Evolutionary conservation across 139 green algal species (phyloP).

Genomic region (Edaphochlamys debaryana): DNA sequence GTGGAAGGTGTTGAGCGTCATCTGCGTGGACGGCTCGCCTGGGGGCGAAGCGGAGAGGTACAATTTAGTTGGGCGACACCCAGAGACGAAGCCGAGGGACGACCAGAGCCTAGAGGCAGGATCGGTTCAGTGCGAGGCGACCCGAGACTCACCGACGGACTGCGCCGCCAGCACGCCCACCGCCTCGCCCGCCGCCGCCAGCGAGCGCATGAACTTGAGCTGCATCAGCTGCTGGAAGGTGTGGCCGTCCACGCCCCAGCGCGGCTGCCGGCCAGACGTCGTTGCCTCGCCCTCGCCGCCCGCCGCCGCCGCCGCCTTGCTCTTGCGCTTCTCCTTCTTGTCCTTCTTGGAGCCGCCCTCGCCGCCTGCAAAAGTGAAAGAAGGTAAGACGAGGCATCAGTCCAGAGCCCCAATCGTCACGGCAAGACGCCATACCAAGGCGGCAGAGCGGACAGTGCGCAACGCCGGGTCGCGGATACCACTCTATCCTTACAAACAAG

Average conservation of each 20-base stretch:
- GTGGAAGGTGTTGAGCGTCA: slow-evolving; percentile 98
- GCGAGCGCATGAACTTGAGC: slow-evolving; percentile 85
- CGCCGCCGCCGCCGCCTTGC: not conserved
- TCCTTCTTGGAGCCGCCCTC: slow-evolving; percentile 33
- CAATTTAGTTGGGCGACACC: too few relatives aligned
- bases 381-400: too few relatives aligned
- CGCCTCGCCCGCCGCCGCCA: slow-evolving; percentile 87
- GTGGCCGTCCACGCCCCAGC: slow-evolving; percentile 12
- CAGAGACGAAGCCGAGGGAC: too few relatives aligned
- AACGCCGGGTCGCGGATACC: too few relatives aligned
- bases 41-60: not conserved
- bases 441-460: too few relatives aligned
- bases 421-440: too few relatives aligned
- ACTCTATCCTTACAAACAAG: too few relatives aligned
- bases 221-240: slow-evolving; percentile 77
- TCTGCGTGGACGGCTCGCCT: slow-evolving; percentile 91
- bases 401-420: too few relatives aligned
- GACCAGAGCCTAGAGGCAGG: too few relatives aligned
- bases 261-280: not conserved
- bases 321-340: slow-evolving; percentile 52
- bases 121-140: too few relatives aligned
- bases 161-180: slow-evolving; percentile 97
- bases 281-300: not conserved
- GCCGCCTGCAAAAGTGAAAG: too few relatives aligned
- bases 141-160: slow-evolving; percentile 86